Conservation (phyloP, 2,329 filamentous ascomycete genomes). For the Nothopassalora personata region DNA sequence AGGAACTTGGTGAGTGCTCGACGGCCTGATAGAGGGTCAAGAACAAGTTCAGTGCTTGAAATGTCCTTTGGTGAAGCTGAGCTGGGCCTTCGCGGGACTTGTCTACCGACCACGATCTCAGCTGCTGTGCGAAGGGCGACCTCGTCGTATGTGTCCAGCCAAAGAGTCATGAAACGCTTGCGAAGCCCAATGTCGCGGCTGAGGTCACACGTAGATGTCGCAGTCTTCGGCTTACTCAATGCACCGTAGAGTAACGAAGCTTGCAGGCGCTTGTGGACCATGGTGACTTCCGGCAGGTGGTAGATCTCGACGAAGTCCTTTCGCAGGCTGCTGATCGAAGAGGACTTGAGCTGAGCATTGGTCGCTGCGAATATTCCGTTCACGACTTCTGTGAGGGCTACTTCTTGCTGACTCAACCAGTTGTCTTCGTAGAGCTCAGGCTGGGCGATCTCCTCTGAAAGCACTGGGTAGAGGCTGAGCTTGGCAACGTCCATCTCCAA, state of each 20-base stretch:
- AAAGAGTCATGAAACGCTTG: slow-evolving; percentile 53
- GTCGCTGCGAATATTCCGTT: slow-evolving; percentile 50
- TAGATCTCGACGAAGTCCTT: slow-evolving; percentile 49
- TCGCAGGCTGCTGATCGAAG: not conserved
- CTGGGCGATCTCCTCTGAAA: slow-evolving; percentile 50
- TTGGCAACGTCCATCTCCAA: slow-evolving; percentile 13
- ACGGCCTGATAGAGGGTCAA: slow-evolving; percentile 21
- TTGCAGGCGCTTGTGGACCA: slow-evolving; percentile 53
- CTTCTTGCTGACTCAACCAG: slow-evolving; percentile 59
- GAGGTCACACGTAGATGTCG: slow-evolving; percentile 43
- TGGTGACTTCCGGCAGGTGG: slow-evolving; percentile 46
- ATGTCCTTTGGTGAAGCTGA: not conserved
- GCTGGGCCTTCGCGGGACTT: slow-evolving; percentile 12
- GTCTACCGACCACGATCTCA: slow-evolving; percentile 57
- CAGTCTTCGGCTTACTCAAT: slow-evolving; percentile 51
- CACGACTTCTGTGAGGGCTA: slow-evolving; percentile 55
- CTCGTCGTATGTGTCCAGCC: slow-evolving; percentile 54
- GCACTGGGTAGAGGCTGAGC: slow-evolving; percentile 43
- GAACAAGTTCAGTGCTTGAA: slow-evolving; percentile 10
- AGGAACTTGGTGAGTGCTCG: slow-evolving; percentile 41
- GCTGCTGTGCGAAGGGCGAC: slow-evolving; percentile 47
- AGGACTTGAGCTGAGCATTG: not conserved
- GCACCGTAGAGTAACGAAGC: slow-evolving; percentile 55
- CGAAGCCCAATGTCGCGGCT: slow-evolving; percentile 54
- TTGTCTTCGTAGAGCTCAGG: slow-evolving; percentile 58